These are phyloP conservation scores for Aphanomyces astaci DNA, from an alignment of 352 stramenopile genomes.

Conservation along the genomic window DNA sequence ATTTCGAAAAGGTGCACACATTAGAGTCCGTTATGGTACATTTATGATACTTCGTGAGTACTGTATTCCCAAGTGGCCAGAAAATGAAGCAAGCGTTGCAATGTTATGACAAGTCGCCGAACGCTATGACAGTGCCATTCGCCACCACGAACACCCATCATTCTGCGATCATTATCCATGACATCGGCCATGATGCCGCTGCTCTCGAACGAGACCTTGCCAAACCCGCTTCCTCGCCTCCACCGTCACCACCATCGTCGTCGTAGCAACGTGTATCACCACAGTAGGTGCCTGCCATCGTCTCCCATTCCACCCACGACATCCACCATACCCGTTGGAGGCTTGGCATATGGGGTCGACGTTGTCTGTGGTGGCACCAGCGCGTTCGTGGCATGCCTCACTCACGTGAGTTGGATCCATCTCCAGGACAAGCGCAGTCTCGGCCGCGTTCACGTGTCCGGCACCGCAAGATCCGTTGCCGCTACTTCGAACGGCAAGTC, in stretches of 20 bases:
- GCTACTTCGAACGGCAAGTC: slow-evolving; percentile 15
- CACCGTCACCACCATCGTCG: not conserved
- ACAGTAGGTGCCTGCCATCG: not conserved
- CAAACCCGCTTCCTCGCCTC: not conserved
- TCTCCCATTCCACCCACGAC: slow-evolving; percentile 8
- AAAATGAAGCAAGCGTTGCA: not conserved
- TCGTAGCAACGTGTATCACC: slow-evolving; percentile 1
- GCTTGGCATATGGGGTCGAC: slow-evolving; percentile 17
- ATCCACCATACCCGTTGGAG: not conserved
- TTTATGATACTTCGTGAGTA: not conserved
- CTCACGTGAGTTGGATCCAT: slow-evolving; percentile 7
- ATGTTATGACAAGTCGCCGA: not conserved
- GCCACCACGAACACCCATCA: not conserved
- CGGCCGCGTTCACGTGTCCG: not conserved
- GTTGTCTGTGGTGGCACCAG: not conserved
- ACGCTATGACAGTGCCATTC: not conserved
- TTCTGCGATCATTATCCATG: not conserved
- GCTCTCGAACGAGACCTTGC: not conserved
- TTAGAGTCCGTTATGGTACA: not conserved
- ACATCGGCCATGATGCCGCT: slow-evolving; percentile 6
- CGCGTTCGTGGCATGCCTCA: slow-evolving; percentile 20
- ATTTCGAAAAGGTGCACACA: too few relatives aligned
- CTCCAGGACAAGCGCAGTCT: not conserved
- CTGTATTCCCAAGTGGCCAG: slow-evolving; percentile 5
- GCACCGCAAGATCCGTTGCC: slow-evolving; percentile 8